Evolutionary conservation across 345 rosid species (phyloP).

Genomic region (Moricandia arvensis): DNA sequence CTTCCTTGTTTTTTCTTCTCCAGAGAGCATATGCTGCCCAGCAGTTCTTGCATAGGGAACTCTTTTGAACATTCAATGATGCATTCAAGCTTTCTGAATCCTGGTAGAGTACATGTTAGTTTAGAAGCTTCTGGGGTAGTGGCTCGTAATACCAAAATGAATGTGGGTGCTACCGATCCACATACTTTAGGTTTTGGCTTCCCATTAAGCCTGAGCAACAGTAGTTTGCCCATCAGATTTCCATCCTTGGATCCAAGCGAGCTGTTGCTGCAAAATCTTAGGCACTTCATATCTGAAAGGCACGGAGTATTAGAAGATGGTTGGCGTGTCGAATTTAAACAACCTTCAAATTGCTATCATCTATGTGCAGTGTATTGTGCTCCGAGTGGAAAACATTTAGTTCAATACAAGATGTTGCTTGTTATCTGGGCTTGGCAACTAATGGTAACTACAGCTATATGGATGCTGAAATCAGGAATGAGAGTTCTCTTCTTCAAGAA

Average conservation of each 20-base stretch:
- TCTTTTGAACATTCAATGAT: conserved; percentile 51
- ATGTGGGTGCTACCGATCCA: neutral
- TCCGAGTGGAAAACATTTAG: conserved; percentile 60
- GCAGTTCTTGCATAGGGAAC: conserved; percentile 55
- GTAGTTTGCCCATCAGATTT: conserved; percentile 47
- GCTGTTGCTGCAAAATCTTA: conserved; percentile 59
- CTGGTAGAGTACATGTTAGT: conserved; percentile 36
- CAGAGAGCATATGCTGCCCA: conserved; percentile 58
- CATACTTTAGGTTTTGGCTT: conserved; percentile 48
- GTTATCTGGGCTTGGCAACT: too few relatives aligned
- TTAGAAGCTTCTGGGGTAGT: too few relatives aligned
- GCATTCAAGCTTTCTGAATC: conserved; percentile 42
- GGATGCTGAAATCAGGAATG: conserved; percentile 24
- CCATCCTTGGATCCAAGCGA: conserved; percentile 40
- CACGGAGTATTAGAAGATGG: conserved; percentile 43
- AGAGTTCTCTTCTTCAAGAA: conserved; percentile 56
- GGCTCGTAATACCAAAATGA: too few relatives aligned
- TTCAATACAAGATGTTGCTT: too few relatives aligned
- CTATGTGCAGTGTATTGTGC: conserved; percentile 62
- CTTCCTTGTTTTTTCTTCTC: conserved; percentile 44
- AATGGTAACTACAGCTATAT: too few relatives aligned
- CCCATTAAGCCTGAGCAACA: conserved; percentile 47
- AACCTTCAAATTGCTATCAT: conserved; percentile 49
- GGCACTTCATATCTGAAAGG: conserved; percentile 65
- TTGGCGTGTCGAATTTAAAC: conserved; percentile 75